phyloP scores from a whole-genome alignment of 2,329 filamentous ascomycete species.

The Ceratocystis diversiconidia region DNA sequence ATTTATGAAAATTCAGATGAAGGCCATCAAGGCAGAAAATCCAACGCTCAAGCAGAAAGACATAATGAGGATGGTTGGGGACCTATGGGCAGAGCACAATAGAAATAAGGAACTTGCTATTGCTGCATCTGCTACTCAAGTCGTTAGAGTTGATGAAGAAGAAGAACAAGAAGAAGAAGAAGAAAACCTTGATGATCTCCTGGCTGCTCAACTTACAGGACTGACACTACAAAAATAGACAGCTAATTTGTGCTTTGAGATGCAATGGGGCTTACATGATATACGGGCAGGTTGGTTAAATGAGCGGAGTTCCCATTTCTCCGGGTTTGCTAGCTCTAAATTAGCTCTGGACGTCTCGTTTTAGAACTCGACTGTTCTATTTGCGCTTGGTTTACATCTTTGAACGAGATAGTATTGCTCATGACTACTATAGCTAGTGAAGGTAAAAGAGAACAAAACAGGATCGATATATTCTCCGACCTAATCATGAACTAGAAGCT shows the following conservation, averaged over 20 bases:
- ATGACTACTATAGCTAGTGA: no score
- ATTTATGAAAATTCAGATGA: conserved; percentile 56
- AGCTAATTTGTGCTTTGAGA: neutral
- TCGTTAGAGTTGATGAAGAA: conserved; percentile 20
- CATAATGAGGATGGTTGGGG: conserved; percentile 53
- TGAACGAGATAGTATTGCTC: no score
- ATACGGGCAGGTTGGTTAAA: no score
- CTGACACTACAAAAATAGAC: conserved; percentile 8
- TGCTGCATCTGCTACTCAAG: neutral
- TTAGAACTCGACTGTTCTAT: no score
- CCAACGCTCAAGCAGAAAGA: conserved; percentile 47
- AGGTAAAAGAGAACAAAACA: no score
- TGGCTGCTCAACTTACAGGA: conserved; percentile 11
- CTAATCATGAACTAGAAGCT: conserved; percentile 18
- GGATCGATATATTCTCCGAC: neutral
- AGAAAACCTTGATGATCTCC: conserved; percentile 8
- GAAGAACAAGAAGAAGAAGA: neutral
- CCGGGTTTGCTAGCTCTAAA: no score
- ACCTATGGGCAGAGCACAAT: conserved; percentile 43
- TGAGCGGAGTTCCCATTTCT: no score
- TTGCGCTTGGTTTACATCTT: no score
- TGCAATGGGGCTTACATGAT: neutral
- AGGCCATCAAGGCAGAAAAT: conserved; percentile 40
- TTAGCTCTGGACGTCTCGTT: no score
- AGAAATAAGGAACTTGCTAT: conserved; percentile 23